Evolutionary conservation across 192 early-diverging fungal genomes (phyloP).

Genomic region (Kickxella alabastrina): DNA sequence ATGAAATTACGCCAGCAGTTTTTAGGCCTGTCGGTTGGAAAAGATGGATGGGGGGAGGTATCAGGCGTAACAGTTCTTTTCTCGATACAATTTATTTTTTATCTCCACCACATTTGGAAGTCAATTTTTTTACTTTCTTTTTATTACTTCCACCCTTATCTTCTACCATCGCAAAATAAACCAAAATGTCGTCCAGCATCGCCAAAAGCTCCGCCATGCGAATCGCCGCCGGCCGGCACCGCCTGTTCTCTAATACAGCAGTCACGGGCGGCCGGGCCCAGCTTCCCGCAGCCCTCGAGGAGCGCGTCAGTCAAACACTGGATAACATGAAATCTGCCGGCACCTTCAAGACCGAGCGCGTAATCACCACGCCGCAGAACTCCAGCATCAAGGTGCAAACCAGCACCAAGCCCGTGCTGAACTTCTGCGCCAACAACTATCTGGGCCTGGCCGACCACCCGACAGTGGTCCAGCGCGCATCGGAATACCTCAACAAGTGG

Average conservation of each 20-base stretch:
- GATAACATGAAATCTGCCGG: constrained; percentile 57
- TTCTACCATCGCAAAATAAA: too few species aligned
- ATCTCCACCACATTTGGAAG: too few species aligned
- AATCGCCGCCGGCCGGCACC: constrained; percentile 1
- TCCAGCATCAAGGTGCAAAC: constrained; percentile 52
- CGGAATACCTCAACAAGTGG: constrained; percentile 54
- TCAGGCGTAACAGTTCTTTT: too few species aligned
- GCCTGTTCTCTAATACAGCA: not conserved
- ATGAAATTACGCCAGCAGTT: too few species aligned
- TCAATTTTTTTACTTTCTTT: too few species aligned
- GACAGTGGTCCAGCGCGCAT: constrained; percentile 52
- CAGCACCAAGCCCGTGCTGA: constrained; percentile 46
- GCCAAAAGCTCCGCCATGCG: not conserved
- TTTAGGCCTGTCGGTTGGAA: too few species aligned
- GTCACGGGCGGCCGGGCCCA: constrained; percentile 1
- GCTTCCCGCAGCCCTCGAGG: constrained; percentile 35
- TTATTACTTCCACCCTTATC: too few species aligned
- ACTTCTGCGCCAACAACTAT: constrained; percentile 75
- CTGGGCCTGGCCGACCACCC: constrained; percentile 61
- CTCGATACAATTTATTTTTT: too few species aligned
- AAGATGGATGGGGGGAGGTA: too few species aligned
- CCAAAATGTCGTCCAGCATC: too few species aligned
- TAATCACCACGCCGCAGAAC: constrained; percentile 59
- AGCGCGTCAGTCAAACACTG: constrained; percentile 47
- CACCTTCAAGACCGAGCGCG: constrained; percentile 65